phyloP scores from a whole-genome alignment of 2,329 filamentous ascomycete species.

The Cryphonectria nitschkei region DNA sequence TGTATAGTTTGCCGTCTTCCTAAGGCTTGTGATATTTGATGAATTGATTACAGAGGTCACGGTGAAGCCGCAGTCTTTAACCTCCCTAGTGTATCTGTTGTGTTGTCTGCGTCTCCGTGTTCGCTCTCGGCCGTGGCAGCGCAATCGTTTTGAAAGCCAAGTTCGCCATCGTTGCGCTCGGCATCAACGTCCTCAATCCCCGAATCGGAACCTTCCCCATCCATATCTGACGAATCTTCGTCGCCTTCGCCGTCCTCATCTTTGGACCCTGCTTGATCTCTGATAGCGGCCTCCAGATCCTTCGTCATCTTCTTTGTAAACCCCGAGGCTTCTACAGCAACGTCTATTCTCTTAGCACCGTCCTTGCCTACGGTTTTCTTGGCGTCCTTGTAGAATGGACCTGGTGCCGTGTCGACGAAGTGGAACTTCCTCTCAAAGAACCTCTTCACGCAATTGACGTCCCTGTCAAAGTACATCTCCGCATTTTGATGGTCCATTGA shows the following conservation, averaged over 20 bases:
- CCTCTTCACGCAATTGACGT: slow-evolving; percentile 92
- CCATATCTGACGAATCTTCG: slow-evolving; percentile 40
- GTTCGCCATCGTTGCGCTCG: slow-evolving; percentile 33
- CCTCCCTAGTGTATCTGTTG: slow-evolving; percentile 30
- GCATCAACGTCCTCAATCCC: slow-evolving; percentile 37
- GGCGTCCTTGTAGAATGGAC: slow-evolving; percentile 84
- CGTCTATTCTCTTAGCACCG: slow-evolving; percentile 73
- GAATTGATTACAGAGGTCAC: slow-evolving; percentile 4
- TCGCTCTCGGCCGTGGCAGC: neutral
- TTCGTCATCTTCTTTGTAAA: slow-evolving; percentile 98
- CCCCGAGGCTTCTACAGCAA: slow-evolving; percentile 87
- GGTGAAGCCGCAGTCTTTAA: slow-evolving; percentile 22
- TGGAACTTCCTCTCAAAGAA: slow-evolving; percentile 91
- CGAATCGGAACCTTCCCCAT: slow-evolving; percentile 37
- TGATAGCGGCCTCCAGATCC: slow-evolving; percentile 89
- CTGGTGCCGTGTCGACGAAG: slow-evolving; percentile 79
- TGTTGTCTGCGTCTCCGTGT: slow-evolving; percentile 16
- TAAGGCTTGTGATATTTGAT: neutral
- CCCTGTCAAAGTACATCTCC: slow-evolving; percentile 95
- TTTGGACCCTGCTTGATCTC: slow-evolving; percentile 66
- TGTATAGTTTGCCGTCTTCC: neutral
- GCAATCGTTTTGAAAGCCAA: slow-evolving; percentile 31
- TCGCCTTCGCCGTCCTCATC: slow-evolving; percentile 43
- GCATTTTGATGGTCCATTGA: slow-evolving; percentile 93
- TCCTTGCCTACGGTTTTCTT: slow-evolving; percentile 72